A percentile compares a stretch with the other conserved stretches of the same genome.
phyloP scores from a whole-genome alignment of 805 yeast genomes.

The Suhomyces emberorum region DNA sequence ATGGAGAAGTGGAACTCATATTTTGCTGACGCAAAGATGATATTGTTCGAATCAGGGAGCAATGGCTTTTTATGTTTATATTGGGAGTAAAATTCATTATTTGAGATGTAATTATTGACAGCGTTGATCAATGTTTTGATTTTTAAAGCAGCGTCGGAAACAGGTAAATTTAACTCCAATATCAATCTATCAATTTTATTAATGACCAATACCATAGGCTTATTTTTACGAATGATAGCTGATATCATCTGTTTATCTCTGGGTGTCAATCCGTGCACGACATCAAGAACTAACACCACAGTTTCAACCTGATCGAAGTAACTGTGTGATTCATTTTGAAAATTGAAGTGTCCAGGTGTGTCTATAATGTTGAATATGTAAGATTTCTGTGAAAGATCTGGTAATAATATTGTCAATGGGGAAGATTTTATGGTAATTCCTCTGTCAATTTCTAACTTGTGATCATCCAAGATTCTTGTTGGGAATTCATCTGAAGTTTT shows the following conservation, averaged over 20 bases:
- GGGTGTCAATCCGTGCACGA: slow-evolving; percentile 74
- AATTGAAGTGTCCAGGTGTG: slow-evolving; percentile 90
- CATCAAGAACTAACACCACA: slow-evolving; percentile 71
- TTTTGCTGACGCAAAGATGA: slow-evolving; percentile 69
- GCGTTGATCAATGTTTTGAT: slow-evolving; percentile 57
- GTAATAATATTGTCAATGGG: slow-evolving; percentile 59
- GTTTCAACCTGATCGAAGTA: slow-evolving; percentile 62
- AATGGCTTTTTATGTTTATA: slow-evolving; percentile 30
- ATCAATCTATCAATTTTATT: slow-evolving; percentile 87
- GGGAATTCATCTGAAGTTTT: slow-evolving; percentile 47
- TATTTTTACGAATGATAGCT: slow-evolving; percentile 46
- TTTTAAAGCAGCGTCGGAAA: slow-evolving; percentile 69
- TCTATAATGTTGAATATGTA: slow-evolving; percentile 65
- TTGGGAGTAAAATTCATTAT: slow-evolving; percentile 22
- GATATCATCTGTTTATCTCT: slow-evolving; percentile 50
- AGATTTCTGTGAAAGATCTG: slow-evolving; percentile 51
- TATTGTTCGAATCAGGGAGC: slow-evolving; percentile 65
- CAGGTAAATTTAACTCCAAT: slow-evolving; percentile 73
- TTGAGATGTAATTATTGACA: slow-evolving; percentile 52
- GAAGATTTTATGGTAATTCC: slow-evolving; percentile 65
- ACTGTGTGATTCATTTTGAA: slow-evolving; percentile 67
- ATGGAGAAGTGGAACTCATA: slow-evolving; percentile 65
- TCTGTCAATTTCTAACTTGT: slow-evolving; percentile 63
- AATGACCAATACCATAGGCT: slow-evolving; percentile 58
- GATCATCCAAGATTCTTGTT: slow-evolving; percentile 68